Evolutionary conservation across 2,329 filamentous ascomycete genomes (phyloP).

Genomic region (Cytospora paraplurivora): DNA sequence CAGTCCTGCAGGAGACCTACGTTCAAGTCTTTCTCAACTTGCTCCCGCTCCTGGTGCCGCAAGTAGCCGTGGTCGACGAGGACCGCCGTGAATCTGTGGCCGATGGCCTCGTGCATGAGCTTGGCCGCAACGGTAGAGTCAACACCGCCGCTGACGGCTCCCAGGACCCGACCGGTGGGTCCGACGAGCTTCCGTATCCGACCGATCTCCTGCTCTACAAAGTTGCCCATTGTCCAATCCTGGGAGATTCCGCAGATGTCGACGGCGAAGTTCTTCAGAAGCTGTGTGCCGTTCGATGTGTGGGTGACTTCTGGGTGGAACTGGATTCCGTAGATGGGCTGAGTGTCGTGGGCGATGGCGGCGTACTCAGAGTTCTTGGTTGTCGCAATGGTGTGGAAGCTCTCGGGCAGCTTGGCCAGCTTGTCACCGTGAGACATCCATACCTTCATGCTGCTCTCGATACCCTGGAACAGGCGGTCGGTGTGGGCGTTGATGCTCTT

Average conservation of each 20-base stretch:
- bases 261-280: conserved; percentile 83
- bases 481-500: conserved; percentile 60
- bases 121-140: conserved; percentile 86
- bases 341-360: conserved; percentile 70
- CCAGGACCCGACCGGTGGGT: conserved; percentile 72
- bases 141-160: conserved; percentile 68
- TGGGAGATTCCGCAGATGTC: conserved; percentile 75
- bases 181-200: conserved; percentile 84
- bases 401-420: conserved; percentile 70
- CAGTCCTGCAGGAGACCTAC: conserved; percentile 19
- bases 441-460: conserved; percentile 67
- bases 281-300: conserved; percentile 60
- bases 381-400: conserved; percentile 72
- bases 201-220: conserved; percentile 76
- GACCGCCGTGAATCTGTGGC: conserved; percentile 66
- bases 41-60: conserved; percentile 79
- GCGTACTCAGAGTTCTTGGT: conserved; percentile 79
- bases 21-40: conserved; percentile 65
- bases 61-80: conserved; percentile 83
- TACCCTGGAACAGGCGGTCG: conserved; percentile 75
- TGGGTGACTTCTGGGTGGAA: conserved; percentile 79
- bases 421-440: conserved; percentile 88
- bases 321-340: conserved; percentile 79
- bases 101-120: conserved; percentile 84
- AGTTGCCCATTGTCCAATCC: conserved; percentile 86